phyloP scores from a whole-genome alignment of 1,284 basidiomycete species.

The Ustilago shanxiensis region DNA sequence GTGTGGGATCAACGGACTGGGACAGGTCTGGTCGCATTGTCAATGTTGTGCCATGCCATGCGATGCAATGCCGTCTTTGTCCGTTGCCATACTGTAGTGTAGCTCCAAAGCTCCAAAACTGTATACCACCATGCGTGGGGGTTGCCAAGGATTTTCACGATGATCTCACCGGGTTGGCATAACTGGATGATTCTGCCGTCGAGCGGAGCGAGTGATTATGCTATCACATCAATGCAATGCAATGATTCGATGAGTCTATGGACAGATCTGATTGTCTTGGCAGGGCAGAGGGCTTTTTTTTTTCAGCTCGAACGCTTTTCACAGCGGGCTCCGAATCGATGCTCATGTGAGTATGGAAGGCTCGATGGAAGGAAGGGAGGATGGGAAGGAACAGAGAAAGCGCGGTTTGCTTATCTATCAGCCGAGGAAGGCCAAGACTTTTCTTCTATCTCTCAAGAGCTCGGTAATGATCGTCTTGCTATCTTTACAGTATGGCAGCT shows the following conservation, averaged over 20 bases:
- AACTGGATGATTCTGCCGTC: too few species aligned
- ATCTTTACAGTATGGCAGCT: too few species aligned
- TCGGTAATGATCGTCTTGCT: background rate
- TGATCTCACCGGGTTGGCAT: background rate
- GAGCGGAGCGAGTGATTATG: too few species aligned
- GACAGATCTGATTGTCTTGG: conserved; percentile 8
- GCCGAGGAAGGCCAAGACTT: conserved; percentile 28
- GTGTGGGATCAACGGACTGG: too few species aligned
- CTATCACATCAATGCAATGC: too few species aligned
- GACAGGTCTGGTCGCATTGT: too few species aligned
- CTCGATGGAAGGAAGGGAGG: too few species aligned
- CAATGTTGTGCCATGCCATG: too few species aligned
- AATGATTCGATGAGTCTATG: too few species aligned
- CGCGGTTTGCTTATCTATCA: conserved; percentile 15
- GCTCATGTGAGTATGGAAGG: background rate
- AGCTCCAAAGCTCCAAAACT: too few species aligned
- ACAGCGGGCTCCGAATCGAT: background rate
- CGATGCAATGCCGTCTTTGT: conserved; percentile 3
- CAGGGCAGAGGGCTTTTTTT: background rate
- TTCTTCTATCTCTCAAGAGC: background rate
- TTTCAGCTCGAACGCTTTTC: background rate
- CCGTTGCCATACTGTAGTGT: background rate
- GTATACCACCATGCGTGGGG: background rate
- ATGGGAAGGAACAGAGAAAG: background rate
- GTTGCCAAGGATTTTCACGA: background rate